These are phyloP conservation scores for Westerdykella ornata DNA, from an alignment of 2,329 filamentous ascomycete species.

Conservation along the genomic window DNA sequence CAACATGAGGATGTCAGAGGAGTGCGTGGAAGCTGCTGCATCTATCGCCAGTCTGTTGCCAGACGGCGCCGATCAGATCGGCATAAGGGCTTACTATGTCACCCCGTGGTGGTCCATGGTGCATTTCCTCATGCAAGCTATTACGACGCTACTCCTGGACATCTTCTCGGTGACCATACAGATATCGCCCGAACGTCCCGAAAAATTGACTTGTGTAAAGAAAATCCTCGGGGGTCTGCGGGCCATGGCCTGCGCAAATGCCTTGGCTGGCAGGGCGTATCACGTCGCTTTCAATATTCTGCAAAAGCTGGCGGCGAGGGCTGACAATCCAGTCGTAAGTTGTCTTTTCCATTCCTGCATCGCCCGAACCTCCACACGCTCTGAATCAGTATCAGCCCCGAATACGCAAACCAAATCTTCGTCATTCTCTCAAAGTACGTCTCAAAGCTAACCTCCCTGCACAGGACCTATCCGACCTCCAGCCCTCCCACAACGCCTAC, in stretches of 20 bases:
- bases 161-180: conserved; percentile 24
- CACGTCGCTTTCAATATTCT: conserved; percentile 13
- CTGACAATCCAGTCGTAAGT: too few species aligned
- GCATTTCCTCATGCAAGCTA: conserved; percentile 37
- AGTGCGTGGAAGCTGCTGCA: conserved; percentile 33
- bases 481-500: too few species aligned
- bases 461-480: too few species aligned
- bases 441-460: too few species aligned
- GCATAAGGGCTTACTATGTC: conserved; percentile 9
- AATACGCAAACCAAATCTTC: too few species aligned
- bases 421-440: too few species aligned
- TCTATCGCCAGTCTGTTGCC: conserved; percentile 31
- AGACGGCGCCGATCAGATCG: conserved; percentile 11
- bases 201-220: conserved; percentile 21
- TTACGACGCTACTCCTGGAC: conserved; percentile 35
- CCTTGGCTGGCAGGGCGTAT: conserved; percentile 29
- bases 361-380: too few species aligned
- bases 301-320: conserved; percentile 4
- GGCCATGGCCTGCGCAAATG: conserved; percentile 23
- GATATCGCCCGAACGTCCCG: conserved; percentile 15
- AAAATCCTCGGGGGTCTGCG: conserved; percentile 33
- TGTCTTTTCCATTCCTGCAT: too few species aligned
- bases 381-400: too few species aligned
- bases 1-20: conserved; percentile 25
- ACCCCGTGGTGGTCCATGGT: conserved; percentile 39